Base-by-base conservation (phyloP, 805 yeast species). In the Lachancea sp. region DNA sequence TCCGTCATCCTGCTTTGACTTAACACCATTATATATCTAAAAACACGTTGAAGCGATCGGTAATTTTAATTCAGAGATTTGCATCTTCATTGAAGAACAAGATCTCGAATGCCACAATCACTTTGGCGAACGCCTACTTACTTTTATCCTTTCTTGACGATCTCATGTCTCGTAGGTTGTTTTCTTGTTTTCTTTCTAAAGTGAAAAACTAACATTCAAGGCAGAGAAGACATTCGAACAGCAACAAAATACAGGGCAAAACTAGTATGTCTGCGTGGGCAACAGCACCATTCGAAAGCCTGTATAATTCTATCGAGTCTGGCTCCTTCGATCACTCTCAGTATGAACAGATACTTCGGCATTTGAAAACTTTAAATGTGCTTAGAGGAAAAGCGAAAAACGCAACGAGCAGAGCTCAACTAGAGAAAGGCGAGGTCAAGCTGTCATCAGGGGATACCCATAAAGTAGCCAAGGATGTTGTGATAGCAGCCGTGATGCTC, bases 401-500 rank as follows among this genome's bases (percentile, higher is more conserved):
- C 47, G 71, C 72, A 15, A 26, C 65, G 5, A 73, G 81, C 38
- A 69, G 82, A 55, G 64, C 68, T 17, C 57, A 58, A 40, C 55
- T 82, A 34, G 77, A 78, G 47, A 56, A 53, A 29, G 76, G 77
- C 3, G 70, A 64, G 27, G 59, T 81, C 6, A 59, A 58, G 9
- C 68, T 89, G 27, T 66, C 71, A 16, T 82, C 81, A 19, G 74
- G 73, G 12, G 41, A 51, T 5, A 48, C 49, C 38, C 82, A 75
- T 53, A 75, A 75, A 48, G 62, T 90, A 27, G 87, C 85, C 57
- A 69, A 77, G 38, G 77, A 78, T 32, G 90, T 88, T 53, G 70
- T 83, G 33, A 72, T 78, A 42, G 70, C 75, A 3, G 74, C 88
- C 0, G 69, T 79, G 3, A 69, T 70, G 19, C 57, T 84, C 15